These are phyloP conservation scores for Beta corolliflora DNA, from an alignment of 179 eudicot species.

Conservation along the genomic window DNA sequence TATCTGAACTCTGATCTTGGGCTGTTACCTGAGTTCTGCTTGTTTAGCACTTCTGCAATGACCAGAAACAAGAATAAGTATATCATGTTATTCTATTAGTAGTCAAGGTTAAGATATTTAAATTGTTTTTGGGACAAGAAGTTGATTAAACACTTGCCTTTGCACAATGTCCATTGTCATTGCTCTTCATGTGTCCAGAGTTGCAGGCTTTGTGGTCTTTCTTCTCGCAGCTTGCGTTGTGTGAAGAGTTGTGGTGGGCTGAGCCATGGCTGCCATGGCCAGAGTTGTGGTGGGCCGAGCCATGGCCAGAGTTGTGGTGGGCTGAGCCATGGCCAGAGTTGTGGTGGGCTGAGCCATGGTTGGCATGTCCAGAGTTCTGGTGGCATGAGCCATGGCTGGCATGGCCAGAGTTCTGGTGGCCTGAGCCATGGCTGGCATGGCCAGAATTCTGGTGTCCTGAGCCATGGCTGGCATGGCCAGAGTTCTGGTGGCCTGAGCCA, in stretches of 20 bases:
- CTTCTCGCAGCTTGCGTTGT: slow-evolving; percentile 18
- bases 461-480: slow-evolving; percentile 1
- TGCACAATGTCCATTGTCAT: slow-evolving; percentile 29
- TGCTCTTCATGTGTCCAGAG: slow-evolving; percentile 22
- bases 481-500: neutral
- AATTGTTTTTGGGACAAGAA: neutral
- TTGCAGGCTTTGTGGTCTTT: slow-evolving; percentile 26
- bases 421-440: neutral
- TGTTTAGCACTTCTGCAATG: slow-evolving; percentile 27
- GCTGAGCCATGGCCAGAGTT: neutral
- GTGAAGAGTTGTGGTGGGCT: slow-evolving; percentile 10
- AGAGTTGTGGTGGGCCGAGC: slow-evolving; percentile 4
- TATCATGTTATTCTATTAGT: neutral
- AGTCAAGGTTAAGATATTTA: slow-evolving; percentile 5
- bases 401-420: slow-evolving; percentile 22
- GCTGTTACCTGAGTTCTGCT: slow-evolving; percentile 1
- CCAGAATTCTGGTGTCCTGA: neutral
- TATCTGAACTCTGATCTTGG: neutral
- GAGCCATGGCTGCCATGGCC: neutral
- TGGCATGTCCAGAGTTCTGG: neutral
- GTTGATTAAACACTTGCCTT: slow-evolving; percentile 20
- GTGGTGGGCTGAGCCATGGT: neutral
- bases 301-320: neutral
- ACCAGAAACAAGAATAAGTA: slow-evolving; percentile 19
- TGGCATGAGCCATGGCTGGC: slow-evolving; percentile 9